Percentiles rank a stretch among this genome's conserved stretches.
Evolutionary conservation across 2,329 filamentous ascomycete genomes (phyloP).

Genomic region (Fusarium multiceps): DNA sequence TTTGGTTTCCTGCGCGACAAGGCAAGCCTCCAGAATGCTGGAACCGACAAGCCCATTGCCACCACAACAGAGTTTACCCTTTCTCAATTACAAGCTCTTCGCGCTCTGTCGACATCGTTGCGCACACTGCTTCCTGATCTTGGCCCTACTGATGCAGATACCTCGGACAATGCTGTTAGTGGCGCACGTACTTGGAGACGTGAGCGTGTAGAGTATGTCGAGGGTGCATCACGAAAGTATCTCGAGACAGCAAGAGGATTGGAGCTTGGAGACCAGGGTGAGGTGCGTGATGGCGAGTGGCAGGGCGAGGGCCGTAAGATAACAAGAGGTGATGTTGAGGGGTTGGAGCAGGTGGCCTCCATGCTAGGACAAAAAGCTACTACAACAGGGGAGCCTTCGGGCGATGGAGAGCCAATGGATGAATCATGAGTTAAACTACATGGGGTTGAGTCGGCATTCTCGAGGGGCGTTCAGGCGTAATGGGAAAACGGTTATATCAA

Average conservation of each 20-base stretch:
- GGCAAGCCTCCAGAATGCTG: conserved; percentile 62
- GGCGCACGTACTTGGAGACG: conserved; percentile 69
- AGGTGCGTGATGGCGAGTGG: conserved; percentile 73
- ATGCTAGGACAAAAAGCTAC: conserved; percentile 52
- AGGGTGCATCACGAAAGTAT: conserved; percentile 80
- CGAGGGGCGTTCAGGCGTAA: conserved; percentile 28
- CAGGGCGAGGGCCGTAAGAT: conserved; percentile 65
- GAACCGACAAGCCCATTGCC: conserved; percentile 67
- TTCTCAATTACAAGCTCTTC: conserved; percentile 83
- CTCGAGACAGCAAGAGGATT: conserved; percentile 77
- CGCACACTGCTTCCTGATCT: conserved; percentile 75
- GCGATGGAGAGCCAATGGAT: conserved; percentile 45
- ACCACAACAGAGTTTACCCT: conserved; percentile 83
- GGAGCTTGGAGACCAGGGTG: conserved; percentile 70
- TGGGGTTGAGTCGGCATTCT: neutral
- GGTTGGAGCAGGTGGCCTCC: conserved; percentile 63
- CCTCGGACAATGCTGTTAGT: conserved; percentile 48
- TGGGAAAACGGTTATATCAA: conserved; percentile 11
- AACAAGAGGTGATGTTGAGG: conserved; percentile 66
- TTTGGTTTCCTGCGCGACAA: conserved; percentile 70
- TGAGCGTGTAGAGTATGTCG: conserved; percentile 84
- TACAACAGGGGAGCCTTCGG: neutral
- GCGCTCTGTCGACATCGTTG: conserved; percentile 70
- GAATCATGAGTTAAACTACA: conserved; percentile 36
- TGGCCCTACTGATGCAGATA: conserved; percentile 46